Evolutionary conservation across 2,329 filamentous ascomycete genomes (phyloP).

Genomic region (Fusarium sp.): DNA sequence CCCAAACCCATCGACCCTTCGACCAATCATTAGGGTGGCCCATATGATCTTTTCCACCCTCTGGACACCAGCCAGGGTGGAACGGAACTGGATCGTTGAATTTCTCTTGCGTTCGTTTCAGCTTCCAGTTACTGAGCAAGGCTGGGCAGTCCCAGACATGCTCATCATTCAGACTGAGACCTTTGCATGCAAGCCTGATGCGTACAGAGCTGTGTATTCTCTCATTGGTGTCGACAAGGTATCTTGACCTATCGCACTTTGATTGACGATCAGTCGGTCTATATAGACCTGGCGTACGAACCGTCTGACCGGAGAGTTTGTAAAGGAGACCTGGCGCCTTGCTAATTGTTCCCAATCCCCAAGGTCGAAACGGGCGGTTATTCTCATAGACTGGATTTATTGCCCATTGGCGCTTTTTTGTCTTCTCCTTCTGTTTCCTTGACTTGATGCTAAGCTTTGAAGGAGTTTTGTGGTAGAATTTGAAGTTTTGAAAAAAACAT

Average conservation of each 20-base stretch:
- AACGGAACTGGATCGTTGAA: slow-evolving; percentile 53
- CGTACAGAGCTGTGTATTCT: slow-evolving; percentile 67
- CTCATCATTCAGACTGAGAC: slow-evolving; percentile 63
- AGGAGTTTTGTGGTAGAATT: slow-evolving; percentile 48
- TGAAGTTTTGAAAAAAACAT: slow-evolving; percentile 53
- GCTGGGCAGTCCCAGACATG: slow-evolving; percentile 61
- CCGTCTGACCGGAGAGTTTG: slow-evolving; percentile 57
- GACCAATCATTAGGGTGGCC: slow-evolving; percentile 44
- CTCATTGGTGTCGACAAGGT: slow-evolving; percentile 66
- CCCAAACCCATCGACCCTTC: slow-evolving; percentile 64
- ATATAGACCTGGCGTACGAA: slow-evolving; percentile 63
- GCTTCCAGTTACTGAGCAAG: slow-evolving; percentile 58
- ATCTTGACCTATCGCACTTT: slow-evolving; percentile 52
- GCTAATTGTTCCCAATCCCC: slow-evolving; percentile 61
- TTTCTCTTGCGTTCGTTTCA: slow-evolving; percentile 52
- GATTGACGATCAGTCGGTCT: slow-evolving; percentile 58
- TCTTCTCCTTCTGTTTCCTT: slow-evolving; percentile 34
- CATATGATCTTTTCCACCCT: slow-evolving; percentile 39
- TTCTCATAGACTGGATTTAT: slow-evolving; percentile 60
- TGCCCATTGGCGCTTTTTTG: slow-evolving; percentile 56
- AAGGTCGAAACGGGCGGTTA: slow-evolving; percentile 62
- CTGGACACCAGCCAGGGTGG: slow-evolving; percentile 51
- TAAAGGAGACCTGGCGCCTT: slow-evolving; percentile 57
- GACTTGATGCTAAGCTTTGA: slow-evolving; percentile 23
- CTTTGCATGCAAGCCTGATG: slow-evolving; percentile 63